phyloP scores from a whole-genome alignment of 805 yeast species.

The Starmerella ratchasimensis region DNA sequence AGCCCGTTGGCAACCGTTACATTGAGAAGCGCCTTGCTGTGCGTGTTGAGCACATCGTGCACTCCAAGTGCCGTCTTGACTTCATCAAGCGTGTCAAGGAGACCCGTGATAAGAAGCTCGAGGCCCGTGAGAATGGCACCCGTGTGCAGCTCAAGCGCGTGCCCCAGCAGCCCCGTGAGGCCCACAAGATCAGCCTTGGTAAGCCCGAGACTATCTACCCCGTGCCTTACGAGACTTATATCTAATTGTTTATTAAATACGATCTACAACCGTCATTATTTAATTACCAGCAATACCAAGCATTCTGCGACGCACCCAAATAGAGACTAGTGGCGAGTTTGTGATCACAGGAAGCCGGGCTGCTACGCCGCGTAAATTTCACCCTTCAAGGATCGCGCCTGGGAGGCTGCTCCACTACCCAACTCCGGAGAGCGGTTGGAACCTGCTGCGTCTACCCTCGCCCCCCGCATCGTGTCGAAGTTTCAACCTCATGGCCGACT shows the following conservation, averaged over 20 bases:
- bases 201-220: constrained; percentile 98
- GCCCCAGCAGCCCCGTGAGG: constrained; percentile 95
- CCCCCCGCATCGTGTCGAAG: too few species aligned
- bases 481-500: too few species aligned
- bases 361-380: too few species aligned
- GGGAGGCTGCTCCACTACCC: too few species aligned
- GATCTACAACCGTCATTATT: too few species aligned
- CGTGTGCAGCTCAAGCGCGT: constrained; percentile 90
- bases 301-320: too few species aligned
- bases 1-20: constrained; percentile 98
- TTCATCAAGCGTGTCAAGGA: constrained; percentile 96
- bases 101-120: constrained; percentile 85
- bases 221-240: constrained; percentile 98
- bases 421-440: too few species aligned
- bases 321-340: too few species aligned
- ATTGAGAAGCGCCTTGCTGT: constrained; percentile 96
- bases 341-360: too few species aligned
- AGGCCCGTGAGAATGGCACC: constrained; percentile 90
- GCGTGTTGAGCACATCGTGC: constrained; percentile 98
- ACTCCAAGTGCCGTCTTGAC: constrained; percentile 99
- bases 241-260: constrained; percentile 38
- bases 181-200: constrained; percentile 72
- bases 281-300: too few species aligned
- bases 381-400: too few species aligned
- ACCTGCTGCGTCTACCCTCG: too few species aligned